Conservation (phyloP, 2,329 filamentous ascomycete species). For the Cercospora janseana region DNA sequence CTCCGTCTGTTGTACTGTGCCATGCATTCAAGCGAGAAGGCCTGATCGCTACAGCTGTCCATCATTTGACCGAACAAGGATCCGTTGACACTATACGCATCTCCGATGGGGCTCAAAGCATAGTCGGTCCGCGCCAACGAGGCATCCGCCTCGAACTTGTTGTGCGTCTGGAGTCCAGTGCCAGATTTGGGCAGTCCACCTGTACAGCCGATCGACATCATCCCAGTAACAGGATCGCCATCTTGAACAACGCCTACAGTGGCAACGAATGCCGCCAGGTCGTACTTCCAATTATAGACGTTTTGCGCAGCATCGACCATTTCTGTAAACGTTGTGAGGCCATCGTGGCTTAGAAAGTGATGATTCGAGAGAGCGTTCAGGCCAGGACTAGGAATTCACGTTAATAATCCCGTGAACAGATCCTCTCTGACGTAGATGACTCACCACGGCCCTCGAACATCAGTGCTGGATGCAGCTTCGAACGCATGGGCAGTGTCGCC, state of each 20-base stretch:
- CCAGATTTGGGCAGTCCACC: slow-evolving; percentile 38
- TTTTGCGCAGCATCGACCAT: slow-evolving; percentile 48
- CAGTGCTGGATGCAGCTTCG: slow-evolving; percentile 33
- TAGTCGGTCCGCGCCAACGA: slow-evolving; percentile 46
- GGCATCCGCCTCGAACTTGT: slow-evolving; percentile 45
- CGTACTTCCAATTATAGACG: slow-evolving; percentile 46
- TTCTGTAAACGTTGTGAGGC: slow-evolving; percentile 42
- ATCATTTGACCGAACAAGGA: slow-evolving; percentile 43
- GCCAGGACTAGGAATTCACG: too few relatives aligned
- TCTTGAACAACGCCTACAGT: slow-evolving; percentile 42
- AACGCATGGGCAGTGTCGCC: slow-evolving; percentile 44
- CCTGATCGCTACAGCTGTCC: too few relatives aligned
- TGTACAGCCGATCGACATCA: slow-evolving; percentile 45
- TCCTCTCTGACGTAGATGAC: too few relatives aligned
- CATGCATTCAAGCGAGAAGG: too few relatives aligned
- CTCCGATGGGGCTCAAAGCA: slow-evolving; percentile 38
- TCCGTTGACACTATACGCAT: slow-evolving; percentile 43
- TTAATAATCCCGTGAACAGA: too few relatives aligned
- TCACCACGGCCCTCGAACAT: slow-evolving; percentile 44
- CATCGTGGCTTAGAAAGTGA: slow-evolving; percentile 45
- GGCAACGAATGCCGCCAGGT: slow-evolving; percentile 43
- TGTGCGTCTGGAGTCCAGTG: slow-evolving; percentile 45
- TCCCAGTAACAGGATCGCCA: slow-evolving; percentile 43
- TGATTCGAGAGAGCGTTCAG: slow-evolving; percentile 32
- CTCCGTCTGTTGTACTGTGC: too few relatives aligned